Conservation (phyloP, 2,329 filamentous ascomycete species). For the Aspergillus ustus region DNA sequence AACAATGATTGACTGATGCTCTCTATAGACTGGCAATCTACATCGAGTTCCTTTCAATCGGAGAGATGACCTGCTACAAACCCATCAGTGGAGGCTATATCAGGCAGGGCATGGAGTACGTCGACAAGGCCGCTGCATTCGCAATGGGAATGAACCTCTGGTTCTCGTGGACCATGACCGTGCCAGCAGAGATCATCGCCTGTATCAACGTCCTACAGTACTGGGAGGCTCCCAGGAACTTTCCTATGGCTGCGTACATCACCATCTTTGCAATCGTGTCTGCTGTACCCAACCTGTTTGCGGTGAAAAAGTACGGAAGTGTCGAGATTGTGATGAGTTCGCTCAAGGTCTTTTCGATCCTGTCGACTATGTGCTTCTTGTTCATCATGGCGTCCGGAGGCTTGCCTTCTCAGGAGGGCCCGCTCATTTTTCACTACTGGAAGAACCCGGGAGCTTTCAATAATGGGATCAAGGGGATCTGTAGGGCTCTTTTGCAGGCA, state of each 20-base stretch:
- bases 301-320: slow-evolving; percentile 35
- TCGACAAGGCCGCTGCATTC: slow-evolving; percentile 38
- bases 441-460: slow-evolving; percentile 34
- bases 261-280: slow-evolving; percentile 38
- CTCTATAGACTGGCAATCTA: slow-evolving; percentile 37
- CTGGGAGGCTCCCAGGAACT: slow-evolving; percentile 32
- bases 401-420: slow-evolving; percentile 34
- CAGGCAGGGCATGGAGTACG: slow-evolving; percentile 33
- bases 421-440: slow-evolving; percentile 39
- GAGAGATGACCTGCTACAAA: slow-evolving; percentile 37
- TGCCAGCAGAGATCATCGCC: slow-evolving; percentile 40
- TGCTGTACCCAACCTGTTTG: slow-evolving; percentile 32
- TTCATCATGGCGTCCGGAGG: slow-evolving; percentile 43
- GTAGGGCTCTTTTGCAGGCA: slow-evolving; percentile 40
- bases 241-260: slow-evolving; percentile 39
- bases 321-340: slow-evolving; percentile 29
- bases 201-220: slow-evolving; percentile 38
- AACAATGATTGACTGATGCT: neutral
- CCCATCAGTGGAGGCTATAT: slow-evolving; percentile 41
- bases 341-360: slow-evolving; percentile 35
- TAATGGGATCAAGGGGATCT: slow-evolving; percentile 40
- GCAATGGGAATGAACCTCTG: slow-evolving; percentile 42
- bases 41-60: slow-evolving; percentile 38
- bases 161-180: slow-evolving; percentile 26
- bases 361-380: slow-evolving; percentile 40